Evolutionary conservation across 2,329 filamentous ascomycete species (phyloP).

Genomic region (Diaporthe velutina): DNA sequence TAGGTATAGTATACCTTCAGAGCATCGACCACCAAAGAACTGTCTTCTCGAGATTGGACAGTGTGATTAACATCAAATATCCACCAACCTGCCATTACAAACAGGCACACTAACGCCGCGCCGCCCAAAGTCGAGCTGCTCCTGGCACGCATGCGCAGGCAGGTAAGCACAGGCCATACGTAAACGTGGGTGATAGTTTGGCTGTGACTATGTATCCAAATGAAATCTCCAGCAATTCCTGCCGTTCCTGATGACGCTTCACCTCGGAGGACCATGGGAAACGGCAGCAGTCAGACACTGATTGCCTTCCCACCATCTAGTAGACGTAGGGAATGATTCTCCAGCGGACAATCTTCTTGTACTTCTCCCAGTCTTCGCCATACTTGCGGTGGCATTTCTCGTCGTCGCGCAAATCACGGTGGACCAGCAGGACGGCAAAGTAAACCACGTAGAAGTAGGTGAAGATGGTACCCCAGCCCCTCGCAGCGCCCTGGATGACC

Average conservation of each 20-base stretch:
- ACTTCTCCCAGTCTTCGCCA: conserved; percentile 90
- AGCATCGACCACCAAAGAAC: background rate
- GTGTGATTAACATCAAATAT: background rate
- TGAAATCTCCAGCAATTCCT: background rate
- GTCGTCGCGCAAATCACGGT: conserved; percentile 89
- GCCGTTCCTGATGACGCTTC: background rate
- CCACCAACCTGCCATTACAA: background rate
- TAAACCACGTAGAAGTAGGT: conserved; percentile 97
- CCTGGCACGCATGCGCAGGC: background rate
- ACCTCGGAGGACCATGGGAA: background rate
- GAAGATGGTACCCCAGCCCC: conserved; percentile 87
- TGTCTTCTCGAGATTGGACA: background rate
- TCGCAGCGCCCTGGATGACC: conserved; percentile 78
- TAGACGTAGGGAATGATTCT: conserved; percentile 90
- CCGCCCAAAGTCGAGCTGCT: background rate
- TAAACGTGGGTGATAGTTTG: background rate
- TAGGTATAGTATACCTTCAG: background rate
- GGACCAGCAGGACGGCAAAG: conserved; percentile 87
- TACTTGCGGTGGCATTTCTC: conserved; percentile 94
- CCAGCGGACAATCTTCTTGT: conserved; percentile 84
- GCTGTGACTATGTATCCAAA: background rate
- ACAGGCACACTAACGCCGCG: background rate
- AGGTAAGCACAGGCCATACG: background rate
- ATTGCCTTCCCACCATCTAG: conserved; percentile 53
- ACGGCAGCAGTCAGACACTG: too few relatives aligned